Percentiles rank a stretch among this genome's conserved stretches.
These are phyloP conservation scores for Saprolegnia diclina DNA, from an alignment of 352 stramenopile species.

Conservation along the genomic window DNA sequence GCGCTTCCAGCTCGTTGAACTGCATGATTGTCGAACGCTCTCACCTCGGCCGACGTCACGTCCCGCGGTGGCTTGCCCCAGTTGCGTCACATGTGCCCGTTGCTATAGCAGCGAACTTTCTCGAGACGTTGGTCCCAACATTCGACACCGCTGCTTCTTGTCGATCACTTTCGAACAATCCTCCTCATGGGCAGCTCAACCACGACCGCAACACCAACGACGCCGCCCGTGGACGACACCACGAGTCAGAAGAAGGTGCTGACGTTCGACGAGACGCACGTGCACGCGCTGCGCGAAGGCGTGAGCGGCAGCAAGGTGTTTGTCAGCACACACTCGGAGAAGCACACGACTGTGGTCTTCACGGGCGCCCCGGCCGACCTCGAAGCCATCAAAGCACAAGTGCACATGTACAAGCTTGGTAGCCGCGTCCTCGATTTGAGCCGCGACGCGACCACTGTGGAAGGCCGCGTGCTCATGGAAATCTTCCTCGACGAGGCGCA, in stretches of 20 bases:
- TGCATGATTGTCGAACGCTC: no score
- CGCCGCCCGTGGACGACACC: not conserved
- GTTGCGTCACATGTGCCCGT: no score
- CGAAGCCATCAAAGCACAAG: conserved; percentile 1
- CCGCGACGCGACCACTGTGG: not conserved
- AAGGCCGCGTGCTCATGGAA: conserved; percentile 17
- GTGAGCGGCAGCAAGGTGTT: conserved; percentile 22
- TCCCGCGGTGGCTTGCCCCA: no score
- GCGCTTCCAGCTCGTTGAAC: no score
- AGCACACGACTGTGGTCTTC: conserved; percentile 5
- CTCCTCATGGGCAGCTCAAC: no score
- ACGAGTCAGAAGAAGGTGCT: not conserved
- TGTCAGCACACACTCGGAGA: conserved; percentile 14
- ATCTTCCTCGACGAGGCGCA: conserved; percentile 11
- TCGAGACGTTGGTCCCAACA: no score
- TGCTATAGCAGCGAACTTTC: no score
- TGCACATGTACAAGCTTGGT: conserved; percentile 17
- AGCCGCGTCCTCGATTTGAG: conserved; percentile 6
- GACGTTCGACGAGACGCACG: conserved; percentile 13
- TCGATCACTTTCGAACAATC: no score
- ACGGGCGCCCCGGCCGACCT: conserved; percentile 7
- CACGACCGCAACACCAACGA: not conserved
- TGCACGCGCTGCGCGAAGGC: conserved; percentile 6
- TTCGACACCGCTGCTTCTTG: no score
- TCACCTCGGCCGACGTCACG: no score